Conservation (phyloP, 78 protist species). For the Polysphondylium violaceum region DNA sequence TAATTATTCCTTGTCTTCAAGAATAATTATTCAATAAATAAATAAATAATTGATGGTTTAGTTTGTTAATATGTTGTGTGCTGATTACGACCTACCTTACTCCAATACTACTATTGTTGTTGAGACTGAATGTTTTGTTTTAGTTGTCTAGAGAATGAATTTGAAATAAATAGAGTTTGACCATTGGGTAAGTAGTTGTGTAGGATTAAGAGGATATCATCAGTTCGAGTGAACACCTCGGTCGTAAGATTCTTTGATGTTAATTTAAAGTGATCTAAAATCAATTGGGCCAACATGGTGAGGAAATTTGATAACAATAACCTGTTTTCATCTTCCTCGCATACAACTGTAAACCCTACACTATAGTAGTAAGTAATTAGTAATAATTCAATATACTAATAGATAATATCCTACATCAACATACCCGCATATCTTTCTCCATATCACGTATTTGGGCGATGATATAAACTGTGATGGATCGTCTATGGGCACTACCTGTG, state of each 20-base stretch:
- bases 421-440: conserved; percentile 68
- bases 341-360: conserved; percentile 60
- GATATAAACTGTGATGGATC: conserved; percentile 12
- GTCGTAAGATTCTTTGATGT: conserved; percentile 14
- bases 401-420: not conserved
- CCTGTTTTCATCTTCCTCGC: conserved; percentile 73
- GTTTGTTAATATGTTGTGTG: too few species aligned
- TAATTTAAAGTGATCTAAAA: conserved; percentile 38
- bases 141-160: conserved; percentile 56
- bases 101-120: not conserved
- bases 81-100: too few species aligned
- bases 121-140: conserved; percentile 18
- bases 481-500: too few species aligned
- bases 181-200: conserved; percentile 67
- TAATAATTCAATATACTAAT: too few species aligned
- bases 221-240: conserved; percentile 36
- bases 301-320: conserved; percentile 35
- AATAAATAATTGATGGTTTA: too few species aligned
- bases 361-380: conserved; percentile 2
- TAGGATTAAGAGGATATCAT: conserved; percentile 43
- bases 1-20: too few species aligned
- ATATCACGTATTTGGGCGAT: conserved; percentile 35
- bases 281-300: conserved; percentile 14
- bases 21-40: too few species aligned
- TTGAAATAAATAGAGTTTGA: conserved; percentile 34